Evolutionary conservation across 495 filamentous ascomycete genomes (phyloP), one percentile per base, ranked within the genome.

Genomic region (Xylaria grammica): DNA sequence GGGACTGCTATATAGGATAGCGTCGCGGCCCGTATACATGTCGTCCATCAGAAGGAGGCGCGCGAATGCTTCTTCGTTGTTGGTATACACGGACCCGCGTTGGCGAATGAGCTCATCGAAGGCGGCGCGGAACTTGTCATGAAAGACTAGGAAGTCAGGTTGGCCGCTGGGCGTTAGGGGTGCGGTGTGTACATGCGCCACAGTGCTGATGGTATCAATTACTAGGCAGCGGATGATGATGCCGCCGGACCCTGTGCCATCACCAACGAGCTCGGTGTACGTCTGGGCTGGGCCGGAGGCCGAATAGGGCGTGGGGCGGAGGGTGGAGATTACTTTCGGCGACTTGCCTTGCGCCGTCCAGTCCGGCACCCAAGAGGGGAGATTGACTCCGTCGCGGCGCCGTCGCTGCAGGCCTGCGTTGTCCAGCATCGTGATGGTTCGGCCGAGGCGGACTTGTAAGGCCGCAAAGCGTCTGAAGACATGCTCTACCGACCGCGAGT

Each of bases 391-490:
- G 24, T 51, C 11, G 11, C 26, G n/a, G 13, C 5, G 22, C 13
- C 48, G 48, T 30, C 26, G 48, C 48, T 51, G 26, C 13, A 30
- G 48, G 0, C 13, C 11, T 3, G 15, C 48, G 9, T 6, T 52
- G 20, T 20, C 49, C 2, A 32, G 6, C 26, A 19, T 30, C 15
- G 3, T 13, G 1, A 53, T 22, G 9, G 30, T 7, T 53, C 9
- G n/a, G n/a, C 29, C 13, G 30, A 9, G n/a, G 2, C n/a, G 8
- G 50, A 36, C n/a, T 53, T 34, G 8, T 4, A 36, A 53, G 2
- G 29, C 27, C 5, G 50, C 29, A n/a, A 32, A 53, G 50, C 8
- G 50, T 53, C n/a, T 53, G 50, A 11, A 53, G 7, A 53, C 17
- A 2, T 55, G 6, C 20, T 40, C 52, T n/a, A 26, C 11, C 3